Evolutionary conservation across 2,329 filamentous ascomycete genomes (phyloP), one percentile per base, ranked within the genome.

Genomic region (Lasiodiplodia citricola): DNA sequence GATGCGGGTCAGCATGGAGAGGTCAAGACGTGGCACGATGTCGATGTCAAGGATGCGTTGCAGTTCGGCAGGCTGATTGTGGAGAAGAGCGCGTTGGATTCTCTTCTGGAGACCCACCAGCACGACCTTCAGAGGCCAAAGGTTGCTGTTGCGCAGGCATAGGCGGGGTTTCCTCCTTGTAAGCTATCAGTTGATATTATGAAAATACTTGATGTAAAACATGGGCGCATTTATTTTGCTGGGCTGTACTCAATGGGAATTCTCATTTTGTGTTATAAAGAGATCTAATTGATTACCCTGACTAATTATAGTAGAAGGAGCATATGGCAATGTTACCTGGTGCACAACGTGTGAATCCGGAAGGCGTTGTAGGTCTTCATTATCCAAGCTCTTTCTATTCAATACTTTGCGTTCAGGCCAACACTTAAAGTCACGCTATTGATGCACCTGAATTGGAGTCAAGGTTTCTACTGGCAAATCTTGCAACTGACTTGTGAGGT

Each of bases 11-110:
- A 81, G 87, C 69, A 81, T 90, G 70, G 87, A 86, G 10, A 83
- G 68, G 90, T 91, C 10, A 83, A 94, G 73, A 86, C 88, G 68
- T 84, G 91, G 69, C 83, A 86, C n/a, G 91, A 97, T 71, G 93
- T 99, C 44, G 96, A 98, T 81, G 93, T 99, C 71, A 99, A 98
- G 87, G 92, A 98, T 79, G 81, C 99, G 72, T 82, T 99, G 73
- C 92, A 96, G 83, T 90, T 91, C 66, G 92, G 92, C 66, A 89
- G 94, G 75, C 84, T 99, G 70, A 90, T 99, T 70, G 89, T 99
- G 75, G 96, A 99, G 87, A 88, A 91, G 79, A 82, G 84, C 52
- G 95, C 95, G 44, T 84, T 99, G 76, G 87, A 90, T 79, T 86
- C 88, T 78, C 88, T 98, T 77, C 86, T 97, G 75, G 81, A 85